phyloP scores from a whole-genome alignment of 768 basidiomycete species.

The Boletus barrowsii region DNA sequence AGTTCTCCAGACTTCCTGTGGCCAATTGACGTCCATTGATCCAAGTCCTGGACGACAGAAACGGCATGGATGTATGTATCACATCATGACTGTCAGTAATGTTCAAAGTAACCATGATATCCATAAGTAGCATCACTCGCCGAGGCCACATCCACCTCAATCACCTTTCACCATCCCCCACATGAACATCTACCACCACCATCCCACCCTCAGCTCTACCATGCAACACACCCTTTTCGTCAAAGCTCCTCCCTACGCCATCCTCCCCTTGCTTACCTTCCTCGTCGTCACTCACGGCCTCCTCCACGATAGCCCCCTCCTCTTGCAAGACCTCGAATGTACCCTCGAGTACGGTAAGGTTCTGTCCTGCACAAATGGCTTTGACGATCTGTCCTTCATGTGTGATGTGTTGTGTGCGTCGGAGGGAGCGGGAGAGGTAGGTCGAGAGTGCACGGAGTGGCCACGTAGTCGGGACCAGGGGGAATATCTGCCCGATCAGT shows the following conservation, averaged over 20 bases:
- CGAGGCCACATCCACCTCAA: neutral
- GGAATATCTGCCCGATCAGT: constrained; percentile 47
- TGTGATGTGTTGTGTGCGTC: constrained; percentile 65
- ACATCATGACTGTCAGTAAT: no score
- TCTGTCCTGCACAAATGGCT: constrained; percentile 74
- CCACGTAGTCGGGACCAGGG: constrained; percentile 72
- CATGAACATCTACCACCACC: constrained; percentile 18
- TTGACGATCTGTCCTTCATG: constrained; percentile 78
- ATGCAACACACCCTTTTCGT: constrained; percentile 44
- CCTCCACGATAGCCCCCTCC: constrained; percentile 67
- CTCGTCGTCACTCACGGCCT: constrained; percentile 48
- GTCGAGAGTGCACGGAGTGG: constrained; percentile 67
- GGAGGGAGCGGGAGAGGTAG: constrained; percentile 77
- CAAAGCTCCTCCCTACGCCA: constrained; percentile 25
- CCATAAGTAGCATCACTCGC: no score
- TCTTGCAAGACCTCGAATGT: constrained; percentile 58
- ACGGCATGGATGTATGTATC: no score
- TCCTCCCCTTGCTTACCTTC: constrained; percentile 18
- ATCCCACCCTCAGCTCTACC: constrained; percentile 3
- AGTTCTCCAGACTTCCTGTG: no score
- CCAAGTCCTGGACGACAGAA: no score
- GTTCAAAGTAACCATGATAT: neutral
- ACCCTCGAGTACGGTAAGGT: constrained; percentile 65
- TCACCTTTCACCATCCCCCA: constrained; percentile 11
- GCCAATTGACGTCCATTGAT: no score